These are phyloP conservation scores for Phytophthora agathidicida DNA, from an alignment of 352 stramenopile genomes.

Conservation along the genomic window DNA sequence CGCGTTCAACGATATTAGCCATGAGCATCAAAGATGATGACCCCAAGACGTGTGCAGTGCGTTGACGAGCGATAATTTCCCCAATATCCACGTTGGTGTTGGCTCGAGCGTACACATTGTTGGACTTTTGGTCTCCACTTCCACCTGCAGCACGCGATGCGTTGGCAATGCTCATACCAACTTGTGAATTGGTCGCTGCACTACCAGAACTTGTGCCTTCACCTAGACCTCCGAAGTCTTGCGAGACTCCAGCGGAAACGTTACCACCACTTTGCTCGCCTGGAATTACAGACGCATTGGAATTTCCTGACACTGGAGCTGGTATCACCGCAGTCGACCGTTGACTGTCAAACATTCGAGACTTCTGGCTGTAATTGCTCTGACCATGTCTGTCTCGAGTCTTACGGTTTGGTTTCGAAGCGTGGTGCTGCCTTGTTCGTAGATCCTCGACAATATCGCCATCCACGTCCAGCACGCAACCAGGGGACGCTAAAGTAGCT, in stretches of 20 bases:
- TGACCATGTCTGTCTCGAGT: slow-evolving; percentile 17
- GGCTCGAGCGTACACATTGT: slow-evolving; percentile 62
- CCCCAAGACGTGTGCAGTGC: slow-evolving; percentile 65
- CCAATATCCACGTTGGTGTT: slow-evolving; percentile 81
- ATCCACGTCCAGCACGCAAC: slow-evolving; percentile 80
- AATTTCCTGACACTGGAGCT: slow-evolving; percentile 30
- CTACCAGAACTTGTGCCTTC: slow-evolving; percentile 40
- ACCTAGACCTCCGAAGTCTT: slow-evolving; percentile 38
- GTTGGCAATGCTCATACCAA: slow-evolving; percentile 48
- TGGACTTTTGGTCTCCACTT: slow-evolving; percentile 52
- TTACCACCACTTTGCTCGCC: slow-evolving; percentile 52
- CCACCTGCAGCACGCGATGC: slow-evolving; percentile 45
- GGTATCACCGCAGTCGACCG: slow-evolving; percentile 37
- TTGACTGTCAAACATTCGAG: slow-evolving; percentile 46
- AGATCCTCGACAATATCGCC: slow-evolving; percentile 82
- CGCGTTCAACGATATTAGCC: slow-evolving; percentile 79
- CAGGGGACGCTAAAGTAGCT: slow-evolving; percentile 72
- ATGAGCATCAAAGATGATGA: slow-evolving; percentile 65
- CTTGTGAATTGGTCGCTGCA: slow-evolving; percentile 44
- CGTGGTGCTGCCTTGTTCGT: slow-evolving; percentile 52
- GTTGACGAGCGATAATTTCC: slow-evolving; percentile 72
- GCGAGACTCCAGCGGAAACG: slow-evolving; percentile 56
- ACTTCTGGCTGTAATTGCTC: slow-evolving; percentile 49
- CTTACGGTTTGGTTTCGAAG: slow-evolving; percentile 26
- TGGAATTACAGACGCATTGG: slow-evolving; percentile 48